phyloP scores from a whole-genome alignment of 2,329 filamentous ascomycete species.

The Phialemonium atrogriseum region DNA sequence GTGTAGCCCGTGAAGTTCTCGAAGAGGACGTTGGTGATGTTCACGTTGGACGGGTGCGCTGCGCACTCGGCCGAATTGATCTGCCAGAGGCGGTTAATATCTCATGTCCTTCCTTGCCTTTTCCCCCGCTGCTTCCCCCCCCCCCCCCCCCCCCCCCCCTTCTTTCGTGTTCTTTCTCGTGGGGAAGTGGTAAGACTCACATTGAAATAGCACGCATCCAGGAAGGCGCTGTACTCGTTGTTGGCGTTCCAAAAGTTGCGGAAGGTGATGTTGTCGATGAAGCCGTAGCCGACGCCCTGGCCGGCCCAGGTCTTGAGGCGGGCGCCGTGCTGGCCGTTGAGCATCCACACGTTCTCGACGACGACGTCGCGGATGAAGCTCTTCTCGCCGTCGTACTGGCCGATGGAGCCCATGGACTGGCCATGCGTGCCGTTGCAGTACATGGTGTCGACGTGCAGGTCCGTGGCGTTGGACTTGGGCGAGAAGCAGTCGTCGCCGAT shows the following conservation, averaged over 20 bases:
- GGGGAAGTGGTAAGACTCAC: constrained; percentile 28
- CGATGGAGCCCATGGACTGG: constrained; percentile 49
- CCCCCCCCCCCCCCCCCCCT: too few relatives aligned
- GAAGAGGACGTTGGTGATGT: constrained; percentile 51
- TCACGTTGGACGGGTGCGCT: constrained; percentile 44
- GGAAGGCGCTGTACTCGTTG: constrained; percentile 47
- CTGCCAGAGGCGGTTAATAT: constrained; percentile 14
- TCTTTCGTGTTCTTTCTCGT: too few relatives aligned
- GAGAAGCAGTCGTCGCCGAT: constrained; percentile 55
- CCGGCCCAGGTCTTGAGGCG: constrained; percentile 56
- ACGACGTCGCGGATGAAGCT: constrained; percentile 48
- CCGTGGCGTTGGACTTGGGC: constrained; percentile 50
- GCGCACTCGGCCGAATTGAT: constrained; percentile 39
- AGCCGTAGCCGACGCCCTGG: constrained; percentile 47
- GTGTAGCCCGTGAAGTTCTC: constrained; percentile 50
- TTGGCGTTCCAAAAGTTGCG: constrained; percentile 50
- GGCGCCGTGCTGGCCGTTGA: constrained; percentile 43
- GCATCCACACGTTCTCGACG: constrained; percentile 50
- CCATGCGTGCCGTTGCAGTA: constrained; percentile 54
- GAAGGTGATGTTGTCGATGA: constrained; percentile 55
- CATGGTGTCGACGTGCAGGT: constrained; percentile 49
- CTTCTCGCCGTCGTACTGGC: constrained; percentile 45
- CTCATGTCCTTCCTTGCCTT: too few relatives aligned
- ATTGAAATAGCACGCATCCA: constrained; percentile 58
- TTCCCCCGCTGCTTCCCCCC: too few relatives aligned